Percentiles rank a stretch among this genome's conserved stretches.
Evolutionary conservation across 2,329 filamentous ascomycete species (phyloP).

Genomic region (Claviceps sp.): DNA sequence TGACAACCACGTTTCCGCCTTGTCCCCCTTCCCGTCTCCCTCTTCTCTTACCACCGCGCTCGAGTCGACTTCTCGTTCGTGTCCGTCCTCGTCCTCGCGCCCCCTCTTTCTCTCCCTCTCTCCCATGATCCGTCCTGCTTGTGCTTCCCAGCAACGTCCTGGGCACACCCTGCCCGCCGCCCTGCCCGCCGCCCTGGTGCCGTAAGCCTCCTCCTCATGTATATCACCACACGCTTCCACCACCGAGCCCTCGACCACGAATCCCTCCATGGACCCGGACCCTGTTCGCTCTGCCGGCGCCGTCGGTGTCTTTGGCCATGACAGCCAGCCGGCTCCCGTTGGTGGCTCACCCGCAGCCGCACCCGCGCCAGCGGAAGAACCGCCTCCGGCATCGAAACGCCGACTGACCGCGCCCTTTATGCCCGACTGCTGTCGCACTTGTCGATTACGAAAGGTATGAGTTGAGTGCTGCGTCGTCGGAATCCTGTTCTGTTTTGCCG

Average conservation of each 20-base stretch:
- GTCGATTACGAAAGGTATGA: conserved; percentile 24
- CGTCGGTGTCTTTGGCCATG: conserved; percentile 3
- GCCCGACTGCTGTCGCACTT: conserved; percentile 24
- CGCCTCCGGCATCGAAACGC: conserved; percentile 16
- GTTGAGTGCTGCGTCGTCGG: neutral
- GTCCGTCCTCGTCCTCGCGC: too few species aligned
- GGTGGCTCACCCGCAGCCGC: neutral
- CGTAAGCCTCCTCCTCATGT: conserved; percentile 6
- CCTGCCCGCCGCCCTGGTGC: too few species aligned
- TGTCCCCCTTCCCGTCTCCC: too few species aligned
- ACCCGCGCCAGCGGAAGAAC: conserved; percentile 6
- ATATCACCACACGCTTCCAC: conserved; percentile 3
- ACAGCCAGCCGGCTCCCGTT: neutral
- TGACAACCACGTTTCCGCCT: too few species aligned
- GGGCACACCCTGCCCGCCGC: too few species aligned
- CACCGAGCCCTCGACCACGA: conserved; percentile 1
- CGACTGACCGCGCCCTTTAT: conserved; percentile 16
- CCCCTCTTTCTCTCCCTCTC: too few species aligned
- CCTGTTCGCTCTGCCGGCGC: neutral
- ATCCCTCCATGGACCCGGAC: conserved; percentile 8
- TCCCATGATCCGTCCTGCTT: too few species aligned
- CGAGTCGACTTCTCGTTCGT: too few species aligned
- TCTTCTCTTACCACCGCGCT: too few species aligned
- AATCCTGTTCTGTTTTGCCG: too few species aligned
- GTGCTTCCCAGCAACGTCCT: too few species aligned